A percentile compares a stretch with the other conserved stretches of the same genome.
Evolutionary conservation across 1,139 yeast species (phyloP).

Genomic region (Saccharomycopsis phalli): DNA sequence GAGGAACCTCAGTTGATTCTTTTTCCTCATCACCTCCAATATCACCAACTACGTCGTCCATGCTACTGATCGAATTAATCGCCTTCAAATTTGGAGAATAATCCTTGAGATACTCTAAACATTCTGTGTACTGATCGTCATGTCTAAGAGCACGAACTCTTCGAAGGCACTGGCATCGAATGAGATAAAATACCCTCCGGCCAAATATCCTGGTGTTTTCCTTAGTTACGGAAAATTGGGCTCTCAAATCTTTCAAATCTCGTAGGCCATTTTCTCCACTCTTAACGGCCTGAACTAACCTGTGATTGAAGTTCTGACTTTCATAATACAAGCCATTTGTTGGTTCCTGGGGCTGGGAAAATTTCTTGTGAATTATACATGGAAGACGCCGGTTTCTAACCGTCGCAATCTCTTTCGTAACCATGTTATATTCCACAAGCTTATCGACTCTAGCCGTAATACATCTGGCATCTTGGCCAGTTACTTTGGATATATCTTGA

Average conservation of each 20-base stretch:
- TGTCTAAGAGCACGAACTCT: too few relatives aligned
- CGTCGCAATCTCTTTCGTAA: neutral
- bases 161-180: too few relatives aligned
- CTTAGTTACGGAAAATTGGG: neutral
- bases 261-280: conserved; percentile 2
- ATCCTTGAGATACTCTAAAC: conserved; percentile 7
- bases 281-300: conserved; percentile 6
- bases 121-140: too few relatives aligned
- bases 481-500: conserved; percentile 1
- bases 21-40: neutral
- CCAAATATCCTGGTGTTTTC: too few relatives aligned
- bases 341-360: too few relatives aligned
- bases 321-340: too few relatives aligned
- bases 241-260: conserved; percentile 2
- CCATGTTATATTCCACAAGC: conserved; percentile 1
- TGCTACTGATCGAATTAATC: neutral
- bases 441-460: conserved; percentile 6
- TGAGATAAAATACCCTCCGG: too few relatives aligned
- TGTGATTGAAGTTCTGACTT: too few relatives aligned
- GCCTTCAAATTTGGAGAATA: neutral
- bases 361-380: conserved; percentile 1
- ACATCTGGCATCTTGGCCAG: conserved; percentile 10
- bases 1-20: neutral
- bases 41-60: neutral
- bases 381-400: neutral